phyloP scores from a whole-genome alignment of 2,329 filamentous ascomycete genomes.

The Alternaria burnsii region DNA sequence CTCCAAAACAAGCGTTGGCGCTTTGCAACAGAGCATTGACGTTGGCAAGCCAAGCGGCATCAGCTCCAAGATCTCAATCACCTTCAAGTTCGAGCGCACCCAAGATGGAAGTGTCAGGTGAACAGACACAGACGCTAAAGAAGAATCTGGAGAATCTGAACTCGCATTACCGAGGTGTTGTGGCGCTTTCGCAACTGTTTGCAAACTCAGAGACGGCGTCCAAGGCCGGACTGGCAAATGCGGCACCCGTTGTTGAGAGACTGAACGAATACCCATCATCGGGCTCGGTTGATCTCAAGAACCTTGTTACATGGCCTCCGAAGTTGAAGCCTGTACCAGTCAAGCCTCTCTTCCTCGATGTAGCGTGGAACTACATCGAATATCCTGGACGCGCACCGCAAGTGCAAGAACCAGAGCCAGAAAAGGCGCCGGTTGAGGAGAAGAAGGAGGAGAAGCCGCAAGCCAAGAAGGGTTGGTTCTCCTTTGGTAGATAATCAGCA shows the following conservation, averaged over 20 bases:
- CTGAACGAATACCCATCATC: constrained; percentile 77
- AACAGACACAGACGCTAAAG: constrained; percentile 67
- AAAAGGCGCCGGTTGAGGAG: constrained; percentile 35
- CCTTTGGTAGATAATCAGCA: constrained; percentile 55
- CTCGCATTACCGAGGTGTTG: constrained; percentile 83
- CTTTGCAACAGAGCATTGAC: constrained; percentile 77
- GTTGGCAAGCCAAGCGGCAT: constrained; percentile 64
- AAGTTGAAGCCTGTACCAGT: constrained; percentile 83
- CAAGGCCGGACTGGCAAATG: constrained; percentile 54
- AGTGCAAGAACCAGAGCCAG: constrained; percentile 40
- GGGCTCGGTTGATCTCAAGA: constrained; percentile 73
- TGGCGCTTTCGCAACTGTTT: constrained; percentile 76
- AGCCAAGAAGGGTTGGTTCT: constrained; percentile 62
- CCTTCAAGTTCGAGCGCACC: constrained; percentile 57
- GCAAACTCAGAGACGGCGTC: constrained; percentile 59
- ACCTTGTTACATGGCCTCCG: constrained; percentile 87
- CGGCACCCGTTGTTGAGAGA: constrained; percentile 74
- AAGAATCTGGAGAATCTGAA: constrained; percentile 74
- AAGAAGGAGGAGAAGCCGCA: constrained; percentile 48
- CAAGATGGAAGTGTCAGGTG: constrained; percentile 71
- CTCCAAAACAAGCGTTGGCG: constrained; percentile 81
- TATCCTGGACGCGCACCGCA: constrained; percentile 73
- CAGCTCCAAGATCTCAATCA: constrained; percentile 47
- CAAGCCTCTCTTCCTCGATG: constrained; percentile 94
- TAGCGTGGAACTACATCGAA: constrained; percentile 96